Base-by-base conservation (phyloP, 768 basidiomycete species). In the Nevesoporus exiguus region DNA sequence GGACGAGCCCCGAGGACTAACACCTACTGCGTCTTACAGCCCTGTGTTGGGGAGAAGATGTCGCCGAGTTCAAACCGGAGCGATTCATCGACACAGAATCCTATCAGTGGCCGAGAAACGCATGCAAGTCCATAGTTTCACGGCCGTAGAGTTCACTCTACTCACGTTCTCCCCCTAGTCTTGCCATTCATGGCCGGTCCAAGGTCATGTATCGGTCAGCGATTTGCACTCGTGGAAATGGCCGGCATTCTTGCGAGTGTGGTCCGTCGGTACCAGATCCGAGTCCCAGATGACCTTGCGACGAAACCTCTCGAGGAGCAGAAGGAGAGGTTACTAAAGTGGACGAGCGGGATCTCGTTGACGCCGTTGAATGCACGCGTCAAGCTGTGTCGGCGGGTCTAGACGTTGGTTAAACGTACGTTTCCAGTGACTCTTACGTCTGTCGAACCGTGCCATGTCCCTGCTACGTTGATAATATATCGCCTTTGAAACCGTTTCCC, bases 41-140 rank as follows among this genome's bases (percentile, higher is more conserved):
- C 3, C 64, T 78, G 17, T 71, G 77, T 43, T 81, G 80, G 80
- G 80, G 80, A 7, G 62, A 70, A 13, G 79, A 81, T 49, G 69
- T 52, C 0, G 63, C 55, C 10, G 71, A 73, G 19, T 82, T 80
- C 69, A 79, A 66, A 43, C 79, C 79, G 0, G 76, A 77, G 42
- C 73, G 77, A 0, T 82, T 81, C 61, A 69, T 82, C 25, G 80
- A 81, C 48, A 79, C 77, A 0, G 72, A 72, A 6, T 65, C 71
- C 1, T 80, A 81, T 51, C 70, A 71, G 29, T 82, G 79, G 79
- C 80, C 79, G 14, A 74, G 80, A 22, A 71, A 31, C 29, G 49
- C 49, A 24, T 51, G 49, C 43, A 31, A 24, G 49, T 19, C 13
- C 5, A 17, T 15, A 7, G 10, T 21, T 31, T 2, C 8, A 47